Base-by-base conservation (phyloP, 2,329 filamentous ascomycete genomes). In the Parasarocladium wereldwijsianum region DNA sequence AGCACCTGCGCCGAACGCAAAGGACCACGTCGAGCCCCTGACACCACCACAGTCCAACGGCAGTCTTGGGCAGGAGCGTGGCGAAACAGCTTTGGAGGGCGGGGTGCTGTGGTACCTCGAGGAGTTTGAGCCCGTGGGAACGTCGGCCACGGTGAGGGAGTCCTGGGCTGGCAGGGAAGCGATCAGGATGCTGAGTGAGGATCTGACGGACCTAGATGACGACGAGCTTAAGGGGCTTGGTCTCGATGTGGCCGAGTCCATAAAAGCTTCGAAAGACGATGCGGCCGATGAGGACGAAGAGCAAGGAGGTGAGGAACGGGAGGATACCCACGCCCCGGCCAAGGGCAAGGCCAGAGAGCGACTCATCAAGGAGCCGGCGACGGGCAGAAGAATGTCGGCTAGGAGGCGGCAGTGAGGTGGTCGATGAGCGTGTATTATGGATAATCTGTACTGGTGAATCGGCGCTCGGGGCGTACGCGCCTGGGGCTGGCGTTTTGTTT, bases 31-130 rank as follows among this genome's bases (percentile, higher is more conserved):
- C 6, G 58, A 54, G 0, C 75, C 76, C 3, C 69, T 76, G 8
- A 81, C 76, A 3, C 76, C 76, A 16, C 76, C 76, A 2, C 66
- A 73, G 31, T 80, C 70, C 1, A 74, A 70, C 38, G 67, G 66
- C 25, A 71, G 66, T 37, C 53, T 69, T 10, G 56, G 55, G 23
- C 53, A 56, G 32, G 64, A 67, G 25, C 50, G 62, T 3, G 38
- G 45, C 4, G 68, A 73, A 20, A 58, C 66, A 9, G 58, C 84
- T 25, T 67, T 67, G 3, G 65, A 77, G 28, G 87, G 87, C 34
- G 87, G 87, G 19, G 62, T 93, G 9, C 73, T 83, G 6, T 94
- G 85, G 84, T 93, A 93, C 51, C 68, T 93, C 35, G 70, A 81
- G 44, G 66, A 71, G 7, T 92, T 92, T 46, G 72, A 90, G 30